Percentiles rank a stretch among this genome's conserved stretches.
These are phyloP conservation scores for Saccharomycopsis sp. DNA, from an alignment of 805 yeast genomes.

Conservation along the genomic window DNA sequence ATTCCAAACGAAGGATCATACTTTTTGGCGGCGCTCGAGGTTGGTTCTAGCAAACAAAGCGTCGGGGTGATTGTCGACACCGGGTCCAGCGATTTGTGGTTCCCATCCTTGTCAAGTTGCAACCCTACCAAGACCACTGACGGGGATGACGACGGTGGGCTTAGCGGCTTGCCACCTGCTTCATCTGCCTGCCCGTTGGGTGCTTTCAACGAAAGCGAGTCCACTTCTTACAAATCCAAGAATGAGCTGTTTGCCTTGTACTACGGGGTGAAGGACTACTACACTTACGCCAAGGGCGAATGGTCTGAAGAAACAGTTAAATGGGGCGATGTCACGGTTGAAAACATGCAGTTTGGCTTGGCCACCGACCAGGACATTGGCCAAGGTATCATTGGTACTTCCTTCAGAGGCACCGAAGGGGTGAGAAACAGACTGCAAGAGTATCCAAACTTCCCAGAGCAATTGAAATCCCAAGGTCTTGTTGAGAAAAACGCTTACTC, in stretches of 20 bases:
- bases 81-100: constrained; percentile 22
- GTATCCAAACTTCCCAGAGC: constrained; percentile 26
- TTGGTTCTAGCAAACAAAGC: constrained; percentile 25
- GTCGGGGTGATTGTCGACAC: constrained; percentile 26
- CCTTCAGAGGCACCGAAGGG: constrained; percentile 14
- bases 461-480: constrained; percentile 32
- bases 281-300: constrained; percentile 39
- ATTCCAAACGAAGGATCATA: constrained; percentile 16
- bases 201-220: constrained; percentile 9
- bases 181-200: constrained; percentile 16
- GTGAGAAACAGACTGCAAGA: constrained; percentile 25
- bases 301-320: constrained; percentile 26
- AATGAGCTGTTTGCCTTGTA: constrained; percentile 8
- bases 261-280: constrained; percentile 21
- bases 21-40: constrained; percentile 16
- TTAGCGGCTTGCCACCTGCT: constrained; percentile 11
- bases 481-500: constrained; percentile 51
- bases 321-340: constrained; percentile 16
- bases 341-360: constrained; percentile 9
- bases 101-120: constrained; percentile 16
- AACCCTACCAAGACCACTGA: constrained; percentile 7
- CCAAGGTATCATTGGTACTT: constrained; percentile 14
- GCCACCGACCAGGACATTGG: constrained; percentile 14
- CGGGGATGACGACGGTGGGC: too few species aligned
- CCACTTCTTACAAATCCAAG: constrained; percentile 3